Conservation (phyloP, 176 grass and related monocot genomes). For the Leersia perrieri region DNA sequence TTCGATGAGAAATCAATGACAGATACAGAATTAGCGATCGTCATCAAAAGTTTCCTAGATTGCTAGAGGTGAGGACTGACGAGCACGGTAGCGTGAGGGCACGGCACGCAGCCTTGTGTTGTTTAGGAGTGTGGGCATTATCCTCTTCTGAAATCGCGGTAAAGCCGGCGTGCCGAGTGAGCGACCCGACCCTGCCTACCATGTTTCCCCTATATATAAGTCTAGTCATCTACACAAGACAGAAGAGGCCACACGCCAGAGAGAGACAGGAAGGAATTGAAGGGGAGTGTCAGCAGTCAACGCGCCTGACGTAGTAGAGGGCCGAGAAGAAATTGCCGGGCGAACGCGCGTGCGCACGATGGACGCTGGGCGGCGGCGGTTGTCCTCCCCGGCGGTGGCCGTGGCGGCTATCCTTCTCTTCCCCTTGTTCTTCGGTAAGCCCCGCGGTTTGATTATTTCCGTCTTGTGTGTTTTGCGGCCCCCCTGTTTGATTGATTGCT, state of each 20-base stretch:
- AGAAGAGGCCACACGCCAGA: neutral
- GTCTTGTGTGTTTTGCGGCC: neutral
- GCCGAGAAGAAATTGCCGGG: neutral
- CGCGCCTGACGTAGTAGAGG: neutral
- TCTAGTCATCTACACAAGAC: neutral
- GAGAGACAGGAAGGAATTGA: neutral
- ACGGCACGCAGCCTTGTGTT: neutral
- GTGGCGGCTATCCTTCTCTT: constrained; percentile 16
- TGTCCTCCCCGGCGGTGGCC: neutral
- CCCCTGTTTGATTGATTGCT: neutral
- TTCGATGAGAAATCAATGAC: too few relatives aligned
- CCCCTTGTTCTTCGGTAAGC: constrained; percentile 7
- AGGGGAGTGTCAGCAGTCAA: neutral
- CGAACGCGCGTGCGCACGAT: constrained; percentile 28
- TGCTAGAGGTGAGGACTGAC: too few relatives aligned
- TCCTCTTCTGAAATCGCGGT: neutral
- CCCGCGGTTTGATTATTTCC: neutral
- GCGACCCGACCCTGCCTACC: neutral
- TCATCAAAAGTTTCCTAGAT: neutral
- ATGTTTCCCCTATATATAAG: neutral
- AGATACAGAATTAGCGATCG: neutral
- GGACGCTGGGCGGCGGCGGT: neutral
- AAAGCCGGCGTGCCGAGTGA: neutral
- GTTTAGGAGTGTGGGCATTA: neutral
- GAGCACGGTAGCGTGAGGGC: neutral